These are phyloP conservation scores for Malassezia globosa DNA, from an alignment of 1,284 basidiomycete species.

Conservation along the genomic window DNA sequence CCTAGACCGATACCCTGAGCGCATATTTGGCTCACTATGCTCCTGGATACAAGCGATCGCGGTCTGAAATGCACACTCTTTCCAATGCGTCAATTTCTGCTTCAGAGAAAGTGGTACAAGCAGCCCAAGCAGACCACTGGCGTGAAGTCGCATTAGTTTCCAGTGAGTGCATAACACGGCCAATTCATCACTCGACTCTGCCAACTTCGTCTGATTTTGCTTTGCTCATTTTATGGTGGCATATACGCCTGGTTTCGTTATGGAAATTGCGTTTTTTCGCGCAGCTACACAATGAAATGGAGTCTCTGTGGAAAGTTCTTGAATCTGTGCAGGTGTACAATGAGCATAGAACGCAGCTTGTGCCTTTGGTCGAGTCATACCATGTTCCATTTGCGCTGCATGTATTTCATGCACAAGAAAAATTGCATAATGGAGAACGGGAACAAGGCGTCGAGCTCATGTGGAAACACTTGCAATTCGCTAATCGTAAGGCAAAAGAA, in stretches of 20 bases:
- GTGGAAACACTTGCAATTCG: neutral
- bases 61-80: neutral
- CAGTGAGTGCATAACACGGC: neutral
- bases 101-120: neutral
- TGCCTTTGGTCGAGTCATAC: neutral
- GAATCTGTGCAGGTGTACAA: slow-evolving; percentile 5
- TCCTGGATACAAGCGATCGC: neutral
- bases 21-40: slow-evolving; percentile 8
- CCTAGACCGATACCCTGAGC: neutral
- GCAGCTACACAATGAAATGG: slow-evolving; percentile 1
- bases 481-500: neutral
- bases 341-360: neutral
- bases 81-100: neutral
- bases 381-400: slow-evolving; percentile 4
- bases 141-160: neutral
- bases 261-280: slow-evolving; percentile 6
- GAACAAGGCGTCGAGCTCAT: neutral
- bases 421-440: neutral
- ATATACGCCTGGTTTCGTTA: slow-evolving; percentile 8
- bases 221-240: slow-evolving; percentile 11
- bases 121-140: slow-evolving; percentile 2
- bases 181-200: neutral
- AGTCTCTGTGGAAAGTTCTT: slow-evolving; percentile 4
- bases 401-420: slow-evolving; percentile 2
- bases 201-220: neutral